Evolutionary conservation across 2,329 filamentous ascomycete species (phyloP).

Genomic region (Botrytis tulipae): DNA sequence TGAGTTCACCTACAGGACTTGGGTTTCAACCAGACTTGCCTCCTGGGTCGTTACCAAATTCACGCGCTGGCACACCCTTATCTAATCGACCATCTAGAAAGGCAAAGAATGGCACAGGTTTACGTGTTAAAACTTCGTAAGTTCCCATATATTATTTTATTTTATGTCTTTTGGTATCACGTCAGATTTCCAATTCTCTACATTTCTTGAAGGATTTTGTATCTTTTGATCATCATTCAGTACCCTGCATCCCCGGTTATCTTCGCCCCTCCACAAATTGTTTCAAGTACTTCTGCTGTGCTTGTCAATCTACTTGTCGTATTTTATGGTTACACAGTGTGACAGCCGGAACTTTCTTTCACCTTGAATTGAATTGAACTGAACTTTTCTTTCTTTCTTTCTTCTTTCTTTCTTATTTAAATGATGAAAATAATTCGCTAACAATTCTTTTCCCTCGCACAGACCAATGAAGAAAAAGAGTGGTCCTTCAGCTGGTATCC

Average conservation of each 20-base stretch:
- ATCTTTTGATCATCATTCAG: conserved; percentile 3
- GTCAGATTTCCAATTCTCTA: conserved; percentile 17
- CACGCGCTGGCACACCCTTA: conserved; percentile 60
- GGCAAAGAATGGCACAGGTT: conserved; percentile 53
- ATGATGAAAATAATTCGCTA: conserved; percentile 27
- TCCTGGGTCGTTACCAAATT: conserved; percentile 49
- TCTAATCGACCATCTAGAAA: conserved; percentile 56
- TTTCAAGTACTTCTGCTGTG: conserved; percentile 12
- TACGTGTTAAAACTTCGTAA: conserved; percentile 68
- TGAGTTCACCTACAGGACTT: conserved; percentile 52
- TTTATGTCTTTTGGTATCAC: conserved; percentile 21
- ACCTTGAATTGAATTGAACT: not conserved
- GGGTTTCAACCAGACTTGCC: conserved; percentile 47
- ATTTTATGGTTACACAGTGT: conserved; percentile 32
- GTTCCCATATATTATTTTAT: conserved; percentile 41
- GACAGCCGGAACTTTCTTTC: conserved; percentile 25
- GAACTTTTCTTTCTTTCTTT: no score
- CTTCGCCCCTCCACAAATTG: conserved; percentile 9
- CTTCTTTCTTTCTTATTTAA: conserved; percentile 6
- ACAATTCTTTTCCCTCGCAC: conserved; percentile 27
- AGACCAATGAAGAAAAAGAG: conserved; percentile 69
- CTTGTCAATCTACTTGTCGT: conserved; percentile 4
- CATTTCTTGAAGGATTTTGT: conserved; percentile 17
- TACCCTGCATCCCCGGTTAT: not conserved
- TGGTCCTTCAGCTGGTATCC: conserved; percentile 66